phyloP scores from a whole-genome alignment of 169 alveolate genomes.

The Cryptosporidium bovis region DNA sequence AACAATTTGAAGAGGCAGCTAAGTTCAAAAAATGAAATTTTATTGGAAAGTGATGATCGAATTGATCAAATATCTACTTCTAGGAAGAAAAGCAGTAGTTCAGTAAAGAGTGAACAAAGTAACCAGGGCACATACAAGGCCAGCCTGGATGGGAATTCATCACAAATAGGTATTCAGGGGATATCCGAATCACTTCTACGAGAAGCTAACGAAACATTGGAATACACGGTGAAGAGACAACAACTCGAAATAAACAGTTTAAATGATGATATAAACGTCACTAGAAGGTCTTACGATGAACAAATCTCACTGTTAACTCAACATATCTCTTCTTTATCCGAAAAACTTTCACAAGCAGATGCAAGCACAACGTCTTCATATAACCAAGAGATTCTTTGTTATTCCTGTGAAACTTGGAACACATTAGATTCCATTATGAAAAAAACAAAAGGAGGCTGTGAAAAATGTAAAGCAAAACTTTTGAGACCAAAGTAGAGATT shows the following conservation, averaged over 20 bases:
- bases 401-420: constrained; percentile 53
- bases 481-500: constrained; percentile 27
- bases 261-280: constrained; percentile 49
- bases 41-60: background rate
- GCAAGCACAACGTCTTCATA: constrained; percentile 52
- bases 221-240: constrained; percentile 31
- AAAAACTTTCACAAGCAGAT: constrained; percentile 39
- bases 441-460: constrained; percentile 56
- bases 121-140: background rate
- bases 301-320: constrained; percentile 49
- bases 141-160: background rate
- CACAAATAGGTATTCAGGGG: constrained; percentile 23
- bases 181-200: constrained; percentile 53
- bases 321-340: constrained; percentile 54
- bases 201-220: constrained; percentile 72
- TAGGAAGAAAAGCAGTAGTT: background rate
- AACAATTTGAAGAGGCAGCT: constrained; percentile 34
- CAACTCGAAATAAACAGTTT: constrained; percentile 37
- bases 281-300: constrained; percentile 59
- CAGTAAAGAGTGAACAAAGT: constrained; percentile 8
- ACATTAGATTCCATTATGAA: constrained; percentile 29
- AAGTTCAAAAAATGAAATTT: background rate
- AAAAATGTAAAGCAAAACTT: constrained; percentile 48
- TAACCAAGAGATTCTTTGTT: constrained; percentile 66
- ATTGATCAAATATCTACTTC: constrained; percentile 1